phyloP scores from a whole-genome alignment of 805 yeast species.

The Teunomyces lycoperdinae region DNA sequence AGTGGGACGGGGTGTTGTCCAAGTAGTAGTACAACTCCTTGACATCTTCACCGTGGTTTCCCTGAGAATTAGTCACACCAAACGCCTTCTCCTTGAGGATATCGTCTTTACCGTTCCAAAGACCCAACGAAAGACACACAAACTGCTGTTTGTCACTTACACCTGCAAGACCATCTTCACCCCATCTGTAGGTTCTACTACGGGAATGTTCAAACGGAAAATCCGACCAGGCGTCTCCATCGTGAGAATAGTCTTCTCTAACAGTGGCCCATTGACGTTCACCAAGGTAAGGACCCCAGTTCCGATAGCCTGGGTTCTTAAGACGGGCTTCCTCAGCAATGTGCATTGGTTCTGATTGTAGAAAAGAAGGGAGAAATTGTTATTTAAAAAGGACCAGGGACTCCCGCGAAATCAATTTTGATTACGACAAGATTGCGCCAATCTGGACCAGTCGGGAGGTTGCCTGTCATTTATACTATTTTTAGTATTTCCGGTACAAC shows the following conservation, averaged over 20 bases:
- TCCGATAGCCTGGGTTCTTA: conserved; percentile 27
- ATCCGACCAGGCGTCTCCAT: conserved; percentile 89
- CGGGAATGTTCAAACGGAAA: conserved; percentile 84
- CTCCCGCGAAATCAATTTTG: neutral
- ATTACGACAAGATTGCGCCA: neutral
- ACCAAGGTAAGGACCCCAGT: conserved; percentile 87
- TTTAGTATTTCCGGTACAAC: neutral
- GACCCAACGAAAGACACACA: conserved; percentile 73
- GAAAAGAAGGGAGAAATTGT: neutral
- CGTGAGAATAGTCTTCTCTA: conserved; percentile 80
- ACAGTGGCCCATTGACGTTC: conserved; percentile 78
- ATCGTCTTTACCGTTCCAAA: conserved; percentile 89
- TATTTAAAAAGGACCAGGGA: neutral
- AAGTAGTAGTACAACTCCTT: conserved; percentile 81
- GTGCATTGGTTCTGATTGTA: conserved; percentile 4
- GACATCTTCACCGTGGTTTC: conserved; percentile 95
- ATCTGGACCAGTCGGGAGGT: neutral
- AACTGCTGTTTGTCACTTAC: conserved; percentile 79
- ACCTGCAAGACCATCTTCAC: conserved; percentile 94
- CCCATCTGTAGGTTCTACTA: conserved; percentile 87
- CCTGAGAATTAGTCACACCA: conserved; percentile 90
- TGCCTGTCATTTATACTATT: neutral
- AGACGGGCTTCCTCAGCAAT: conserved; percentile 42
- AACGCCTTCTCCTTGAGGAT: conserved; percentile 81
- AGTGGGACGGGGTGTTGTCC: conserved; percentile 90